Base-by-base conservation (phyloP, 495 filamentous ascomycete genomes). In the Penicillium paradoxum region DNA sequence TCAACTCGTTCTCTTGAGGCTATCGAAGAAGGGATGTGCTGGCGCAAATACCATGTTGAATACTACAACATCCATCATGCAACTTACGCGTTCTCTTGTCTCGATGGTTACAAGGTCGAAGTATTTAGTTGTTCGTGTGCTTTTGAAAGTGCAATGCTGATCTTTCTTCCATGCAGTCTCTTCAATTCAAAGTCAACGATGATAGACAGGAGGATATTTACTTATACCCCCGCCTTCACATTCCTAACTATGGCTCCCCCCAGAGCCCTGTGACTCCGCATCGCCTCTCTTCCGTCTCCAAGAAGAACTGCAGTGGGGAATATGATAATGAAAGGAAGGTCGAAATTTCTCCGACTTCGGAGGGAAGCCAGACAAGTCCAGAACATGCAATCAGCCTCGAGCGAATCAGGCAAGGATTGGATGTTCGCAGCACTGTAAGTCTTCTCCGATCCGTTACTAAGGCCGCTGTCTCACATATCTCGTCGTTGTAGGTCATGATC, bases 401-500 rank as follows among this genome's bases (percentile, higher is more conserved):
- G 1, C 25, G 19, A 15, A 51, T 51, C 32, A 18, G 9, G 3
- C 7, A 29, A 0, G 49, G 49, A 33, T 7, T 33, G 15, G 87
- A 90, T 65, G 82, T 86, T 46, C 80, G 87, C 18, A 90, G 85
- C 13, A 89, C 87, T 0, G 87, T 89, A 72, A 63, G 81, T 73
- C 2, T 21, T n/a, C 25, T 42, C 22, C 6, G 7, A 4, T 59
- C 68, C n/a, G 64, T 19, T 45, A 18, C 21, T n/a, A 4, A 17
- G 25, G 46, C 3, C 25, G 22, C 6, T 54, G 33, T 46, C 43
- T 68, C 51, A 43, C 45, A 67, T 47, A 65, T 49, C 25, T 50
- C 10, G 14, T 49, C 45, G 24, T 21, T 25, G 34, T 56, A 95
- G 89, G 85, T 98, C 52, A 98, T 98, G 93, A 74, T 97, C 22